Base-by-base conservation (phyloP, 1,284 basidiomycete genomes). In the Tylopilus orsonianus region DNA sequence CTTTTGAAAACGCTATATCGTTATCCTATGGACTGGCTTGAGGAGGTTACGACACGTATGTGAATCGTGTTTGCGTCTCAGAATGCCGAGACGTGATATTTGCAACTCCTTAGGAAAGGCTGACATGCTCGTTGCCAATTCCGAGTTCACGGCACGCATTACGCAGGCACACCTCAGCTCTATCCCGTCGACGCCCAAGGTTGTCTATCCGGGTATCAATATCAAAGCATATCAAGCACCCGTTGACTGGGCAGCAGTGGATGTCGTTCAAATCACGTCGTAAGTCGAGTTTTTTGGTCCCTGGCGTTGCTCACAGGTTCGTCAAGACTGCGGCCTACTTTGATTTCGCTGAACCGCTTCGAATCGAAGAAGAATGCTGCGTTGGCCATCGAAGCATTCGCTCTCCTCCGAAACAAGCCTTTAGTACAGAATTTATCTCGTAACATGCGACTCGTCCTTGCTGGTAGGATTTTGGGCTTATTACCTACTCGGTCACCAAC, bases 201-300 rank as follows among this genome's bases (percentile, higher is more conserved):
- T 97, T 8, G 84, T 98, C 18, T 95, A 98, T 65, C 96, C 97
- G 0, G 93, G 93, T 1, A 93, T 98, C 50, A 93, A 94, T 59
- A 70, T 90, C 26, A 70, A 78, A 5, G 81, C 85, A 0, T 95
- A 93, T 57, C 75, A 78, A 52, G 53, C 68, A 1, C 55, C 71
- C 2, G 62, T 75, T 5, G 71, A 79, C 44, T 52, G 57, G 27
- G 62, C 62, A 4, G 75, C 79, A 36, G 66, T 73, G 1, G 82
- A 86, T 40, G 75, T 89, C 5, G 53, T 70, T 10, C 72, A 79
- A 19, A 71, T 93, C 13, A 52, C 61, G n/a, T 90, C 88, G 89
- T 93, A 62, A 67, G 88, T 75, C 10, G 20, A 18, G 26, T 12
- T 26, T 34, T 40, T 13, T 34, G 7, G 10, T 33, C 22, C 32